These are phyloP conservation scores for Perilla frutescens DNA, from an alignment of 257 asterid species.

Conservation along the genomic window DNA sequence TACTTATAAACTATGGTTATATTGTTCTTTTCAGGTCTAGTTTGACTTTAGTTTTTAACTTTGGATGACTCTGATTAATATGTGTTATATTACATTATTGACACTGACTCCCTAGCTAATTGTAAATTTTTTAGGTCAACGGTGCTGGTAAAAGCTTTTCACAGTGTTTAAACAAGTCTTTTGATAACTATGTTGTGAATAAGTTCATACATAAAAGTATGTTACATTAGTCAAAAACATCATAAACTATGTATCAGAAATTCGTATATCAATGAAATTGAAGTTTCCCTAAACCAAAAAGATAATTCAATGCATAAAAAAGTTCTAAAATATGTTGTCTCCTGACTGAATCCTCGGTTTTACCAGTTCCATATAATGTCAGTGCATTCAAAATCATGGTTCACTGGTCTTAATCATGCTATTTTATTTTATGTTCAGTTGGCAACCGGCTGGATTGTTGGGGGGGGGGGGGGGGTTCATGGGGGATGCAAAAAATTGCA, in stretches of 20 bases:
- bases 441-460: too few relatives aligned
- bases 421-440: too few relatives aligned
- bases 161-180: neutral
- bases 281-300: neutral
- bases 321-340: neutral
- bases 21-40: neutral
- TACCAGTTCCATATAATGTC: neutral
- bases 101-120: neutral
- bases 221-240: neutral
- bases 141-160: neutral
- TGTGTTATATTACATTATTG: neutral
- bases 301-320: neutral
- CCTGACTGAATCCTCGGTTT: neutral
- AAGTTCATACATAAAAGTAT: neutral
- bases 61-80: neutral
- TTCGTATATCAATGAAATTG: neutral
- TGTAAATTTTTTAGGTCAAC: neutral
- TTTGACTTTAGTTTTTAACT: constrained; percentile 12
- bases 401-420: neutral
- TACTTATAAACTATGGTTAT: neutral
- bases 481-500: too few relatives aligned
- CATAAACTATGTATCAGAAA: neutral
- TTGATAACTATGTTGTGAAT: neutral
- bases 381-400: too few relatives aligned
- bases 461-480: too few relatives aligned